Evolutionary conservation across 106 monocot species (phyloP).

Genomic region (Vanilla planifolia): DNA sequence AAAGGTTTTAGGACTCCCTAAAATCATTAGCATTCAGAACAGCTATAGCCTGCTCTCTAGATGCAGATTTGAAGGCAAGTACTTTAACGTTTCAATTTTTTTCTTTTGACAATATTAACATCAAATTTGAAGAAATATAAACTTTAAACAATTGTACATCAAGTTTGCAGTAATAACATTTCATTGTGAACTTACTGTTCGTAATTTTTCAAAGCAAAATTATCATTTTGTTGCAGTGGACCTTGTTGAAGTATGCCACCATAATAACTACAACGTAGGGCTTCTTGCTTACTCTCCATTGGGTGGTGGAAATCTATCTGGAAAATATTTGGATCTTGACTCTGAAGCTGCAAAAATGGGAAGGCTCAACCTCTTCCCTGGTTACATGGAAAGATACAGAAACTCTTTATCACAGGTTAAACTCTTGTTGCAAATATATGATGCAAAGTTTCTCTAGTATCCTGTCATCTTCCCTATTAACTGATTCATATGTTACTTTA

Average conservation of each 20-base stretch:
- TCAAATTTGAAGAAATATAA: no score
- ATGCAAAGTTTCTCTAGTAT: background rate
- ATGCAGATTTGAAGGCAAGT: constrained; percentile 71
- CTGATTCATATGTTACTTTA: background rate
- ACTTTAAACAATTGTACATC: no score
- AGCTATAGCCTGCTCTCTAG: constrained; percentile 71
- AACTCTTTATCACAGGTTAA: constrained; percentile 69
- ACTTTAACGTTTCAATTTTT: background rate
- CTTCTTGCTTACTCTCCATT: constrained; percentile 84
- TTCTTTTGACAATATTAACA: no score
- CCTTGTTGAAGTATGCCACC: constrained; percentile 93
- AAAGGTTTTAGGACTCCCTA: constrained; percentile 73
- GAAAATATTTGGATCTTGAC: constrained; percentile 67
- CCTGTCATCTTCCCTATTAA: background rate
- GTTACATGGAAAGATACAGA: constrained; percentile 93
- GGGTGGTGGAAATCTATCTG: constrained; percentile 72
- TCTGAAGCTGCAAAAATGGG: constrained; percentile 52
- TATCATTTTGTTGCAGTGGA: constrained; percentile 55
- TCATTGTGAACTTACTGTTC: no score
- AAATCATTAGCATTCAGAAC: constrained; percentile 92
- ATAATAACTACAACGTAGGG: constrained; percentile 83
- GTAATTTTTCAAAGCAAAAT: no score
- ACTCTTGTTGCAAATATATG: background rate
- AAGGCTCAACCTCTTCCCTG: constrained; percentile 80
- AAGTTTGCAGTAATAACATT: no score